Conservation (phyloP, 2,329 filamentous ascomycete species). For the Fusarium sublunatum region DNA sequence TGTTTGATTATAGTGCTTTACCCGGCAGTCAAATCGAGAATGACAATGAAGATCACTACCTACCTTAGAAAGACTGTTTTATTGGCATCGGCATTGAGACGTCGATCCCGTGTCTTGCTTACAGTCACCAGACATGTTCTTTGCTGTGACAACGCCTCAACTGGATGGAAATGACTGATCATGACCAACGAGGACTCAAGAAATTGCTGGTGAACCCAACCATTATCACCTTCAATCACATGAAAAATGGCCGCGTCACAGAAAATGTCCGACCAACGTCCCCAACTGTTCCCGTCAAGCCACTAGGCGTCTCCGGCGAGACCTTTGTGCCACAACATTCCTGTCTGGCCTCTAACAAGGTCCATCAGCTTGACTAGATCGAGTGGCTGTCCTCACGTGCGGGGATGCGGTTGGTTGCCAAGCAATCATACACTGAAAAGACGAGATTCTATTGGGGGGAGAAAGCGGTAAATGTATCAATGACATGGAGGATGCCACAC, state of each 20-base stretch:
- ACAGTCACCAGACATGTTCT: not conserved
- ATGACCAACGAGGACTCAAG: not conserved
- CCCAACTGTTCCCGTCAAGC: not conserved
- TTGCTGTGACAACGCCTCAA: not conserved
- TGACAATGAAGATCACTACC: not conserved
- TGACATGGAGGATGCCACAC: not conserved
- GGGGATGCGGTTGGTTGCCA: not conserved
- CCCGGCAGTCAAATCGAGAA: not conserved
- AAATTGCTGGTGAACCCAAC: too few relatives aligned
- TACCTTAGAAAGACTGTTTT: not conserved
- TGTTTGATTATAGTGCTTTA: not conserved
- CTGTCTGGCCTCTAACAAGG: not conserved
- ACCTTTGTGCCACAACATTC: not conserved
- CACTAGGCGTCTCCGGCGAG: not conserved
- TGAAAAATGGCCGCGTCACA: not conserved
- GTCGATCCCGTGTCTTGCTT: not conserved
- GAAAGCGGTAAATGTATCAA: not conserved
- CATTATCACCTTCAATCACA: not conserved
- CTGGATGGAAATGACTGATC: not conserved
- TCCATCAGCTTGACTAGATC: not conserved
- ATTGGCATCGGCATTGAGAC: not conserved
- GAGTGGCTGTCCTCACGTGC: not conserved
- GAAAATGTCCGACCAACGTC: not conserved
- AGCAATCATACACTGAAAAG: not conserved
- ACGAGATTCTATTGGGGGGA: not conserved